These are phyloP conservation scores for Trichomonascus vanleenenianus DNA, from an alignment of 805 yeast species.

Conservation along the genomic window DNA sequence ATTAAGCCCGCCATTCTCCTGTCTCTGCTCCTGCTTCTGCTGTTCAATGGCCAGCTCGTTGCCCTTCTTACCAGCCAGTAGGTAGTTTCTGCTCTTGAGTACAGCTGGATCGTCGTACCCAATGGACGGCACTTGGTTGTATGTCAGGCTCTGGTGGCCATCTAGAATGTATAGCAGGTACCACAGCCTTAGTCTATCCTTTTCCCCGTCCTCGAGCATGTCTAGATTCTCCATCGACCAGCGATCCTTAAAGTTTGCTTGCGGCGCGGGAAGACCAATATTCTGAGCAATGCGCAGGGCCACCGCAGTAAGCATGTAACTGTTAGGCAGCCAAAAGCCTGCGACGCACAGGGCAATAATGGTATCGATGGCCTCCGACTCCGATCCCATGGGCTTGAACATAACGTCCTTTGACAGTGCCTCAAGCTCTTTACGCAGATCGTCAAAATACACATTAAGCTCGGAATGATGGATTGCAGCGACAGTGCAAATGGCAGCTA, in stretches of 20 bases:
- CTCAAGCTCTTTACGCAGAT: constrained; percentile 27
- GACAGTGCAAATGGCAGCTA: constrained; percentile 53
- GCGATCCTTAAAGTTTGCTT: background rate
- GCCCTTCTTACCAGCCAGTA: constrained; percentile 18
- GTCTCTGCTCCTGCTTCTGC: background rate
- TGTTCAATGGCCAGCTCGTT: constrained; percentile 1
- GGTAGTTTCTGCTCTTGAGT: constrained; percentile 34
- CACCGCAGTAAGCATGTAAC: constrained; percentile 57
- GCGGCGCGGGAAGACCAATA: constrained; percentile 31
- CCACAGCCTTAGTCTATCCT: constrained; percentile 54
- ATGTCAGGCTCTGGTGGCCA: constrained; percentile 60
- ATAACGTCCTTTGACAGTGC: constrained; percentile 26
- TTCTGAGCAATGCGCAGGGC: constrained; percentile 61
- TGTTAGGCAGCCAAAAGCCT: constrained; percentile 61
- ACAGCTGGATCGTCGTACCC: constrained; percentile 38
- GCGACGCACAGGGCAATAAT: constrained; percentile 58
- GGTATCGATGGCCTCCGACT: constrained; percentile 49
- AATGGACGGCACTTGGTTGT: constrained; percentile 51
- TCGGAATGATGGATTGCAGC: constrained; percentile 54
- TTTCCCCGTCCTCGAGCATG: constrained; percentile 22
- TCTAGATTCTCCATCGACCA: constrained; percentile 10
- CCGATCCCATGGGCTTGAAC: constrained; percentile 24
- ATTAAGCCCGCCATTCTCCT: background rate
- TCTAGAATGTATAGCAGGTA: constrained; percentile 56
- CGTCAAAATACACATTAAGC: constrained; percentile 20